phyloP scores from a whole-genome alignment of 1,284 basidiomycete genomes.

The Rhodotorula sp. region DNA sequence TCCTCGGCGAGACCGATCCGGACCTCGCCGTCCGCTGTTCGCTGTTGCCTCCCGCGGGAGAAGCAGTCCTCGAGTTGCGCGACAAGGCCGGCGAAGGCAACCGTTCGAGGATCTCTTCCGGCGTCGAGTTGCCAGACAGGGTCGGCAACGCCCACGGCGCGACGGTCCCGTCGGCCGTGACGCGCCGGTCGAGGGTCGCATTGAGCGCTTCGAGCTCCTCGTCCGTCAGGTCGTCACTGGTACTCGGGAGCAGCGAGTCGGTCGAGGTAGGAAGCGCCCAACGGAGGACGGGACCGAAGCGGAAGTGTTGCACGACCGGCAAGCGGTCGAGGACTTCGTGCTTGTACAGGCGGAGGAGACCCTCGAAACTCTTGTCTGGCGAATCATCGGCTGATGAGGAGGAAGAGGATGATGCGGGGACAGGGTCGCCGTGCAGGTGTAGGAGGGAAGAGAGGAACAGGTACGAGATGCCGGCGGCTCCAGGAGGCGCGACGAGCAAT shows the following conservation, averaged over 20 bases:
- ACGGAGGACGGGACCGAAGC: slow-evolving; percentile 59
- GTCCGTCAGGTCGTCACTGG: slow-evolving; percentile 9
- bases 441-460: slow-evolving; percentile 59
- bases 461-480: slow-evolving; percentile 50
- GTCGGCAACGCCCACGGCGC: slow-evolving; percentile 32
- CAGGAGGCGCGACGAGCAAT: slow-evolving; percentile 61
- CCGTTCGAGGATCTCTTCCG: slow-evolving; percentile 4
- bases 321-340: slow-evolving; percentile 93
- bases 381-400: too few species aligned
- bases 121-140: slow-evolving; percentile 6
- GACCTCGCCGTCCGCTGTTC: not conserved
- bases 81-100: slow-evolving; percentile 4
- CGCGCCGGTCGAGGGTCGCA: slow-evolving; percentile 8
- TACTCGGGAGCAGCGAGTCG: slow-evolving; percentile 18
- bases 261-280: slow-evolving; percentile 26
- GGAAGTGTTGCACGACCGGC: slow-evolving; percentile 92
- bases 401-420: too few species aligned
- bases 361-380: slow-evolving; percentile 79
- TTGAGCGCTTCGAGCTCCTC: slow-evolving; percentile 9
- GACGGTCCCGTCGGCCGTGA: slow-evolving; percentile 16
- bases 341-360: slow-evolving; percentile 93
- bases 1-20: not conserved
- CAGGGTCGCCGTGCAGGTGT: slow-evolving; percentile 69
- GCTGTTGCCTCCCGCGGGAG: not conserved
- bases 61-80: not conserved